Evolutionary conservation across 768 basidiomycete genomes (phyloP).

Genomic region (Boletus speciosus): DNA sequence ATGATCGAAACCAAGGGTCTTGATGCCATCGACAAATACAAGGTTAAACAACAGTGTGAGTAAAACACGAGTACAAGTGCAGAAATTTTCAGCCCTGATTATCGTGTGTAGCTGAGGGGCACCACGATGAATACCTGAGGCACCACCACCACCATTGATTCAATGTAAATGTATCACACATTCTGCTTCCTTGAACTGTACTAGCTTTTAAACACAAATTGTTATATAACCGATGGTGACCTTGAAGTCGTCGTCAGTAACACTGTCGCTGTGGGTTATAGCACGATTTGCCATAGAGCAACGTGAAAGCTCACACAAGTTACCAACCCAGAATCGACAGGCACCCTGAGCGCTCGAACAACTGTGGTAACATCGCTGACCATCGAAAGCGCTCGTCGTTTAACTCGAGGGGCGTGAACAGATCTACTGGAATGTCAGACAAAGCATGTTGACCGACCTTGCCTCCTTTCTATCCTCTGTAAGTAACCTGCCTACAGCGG

Average conservation of each 20-base stretch:
- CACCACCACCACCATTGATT: neutral
- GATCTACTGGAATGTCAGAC: neutral
- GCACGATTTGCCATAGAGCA: neutral
- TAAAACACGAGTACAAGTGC: neutral
- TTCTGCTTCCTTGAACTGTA: neutral
- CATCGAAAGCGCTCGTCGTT: neutral
- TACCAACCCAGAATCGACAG: neutral
- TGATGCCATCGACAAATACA: constrained; percentile 43
- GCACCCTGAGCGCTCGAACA: neutral
- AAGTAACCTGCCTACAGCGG: constrained; percentile 22
- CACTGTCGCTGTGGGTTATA: neutral
- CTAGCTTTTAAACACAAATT: neutral
- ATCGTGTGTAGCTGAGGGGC: constrained; percentile 3
- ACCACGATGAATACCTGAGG: neutral
- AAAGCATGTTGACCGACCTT: neutral
- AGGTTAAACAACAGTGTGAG: constrained; percentile 40
- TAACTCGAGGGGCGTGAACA: neutral
- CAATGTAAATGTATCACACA: neutral
- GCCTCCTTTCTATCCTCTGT: constrained; percentile 22
- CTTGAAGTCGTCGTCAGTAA: neutral
- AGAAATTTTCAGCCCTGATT: neutral
- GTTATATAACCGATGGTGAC: constrained; percentile 9
- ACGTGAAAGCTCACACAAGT: neutral
- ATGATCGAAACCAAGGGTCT: constrained; percentile 59
- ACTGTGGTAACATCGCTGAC: neutral